Percentiles rank a stretch among this genome's conserved stretches.
Evolutionary conservation across 148 eudicot genomes (phyloP).

Genomic region (Fallopia convolvulus): DNA sequence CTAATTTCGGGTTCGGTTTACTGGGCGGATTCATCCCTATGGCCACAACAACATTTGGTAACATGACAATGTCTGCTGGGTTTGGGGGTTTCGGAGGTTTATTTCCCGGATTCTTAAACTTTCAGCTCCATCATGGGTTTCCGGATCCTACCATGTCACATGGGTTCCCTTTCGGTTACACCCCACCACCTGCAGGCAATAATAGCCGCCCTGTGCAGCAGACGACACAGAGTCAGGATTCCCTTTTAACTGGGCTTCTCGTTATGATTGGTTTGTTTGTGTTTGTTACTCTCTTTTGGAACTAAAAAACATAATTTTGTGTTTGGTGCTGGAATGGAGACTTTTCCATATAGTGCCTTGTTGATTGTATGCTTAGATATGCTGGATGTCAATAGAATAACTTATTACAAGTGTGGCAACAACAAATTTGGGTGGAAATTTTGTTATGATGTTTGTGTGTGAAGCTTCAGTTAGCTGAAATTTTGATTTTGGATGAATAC

Average conservation of each 20-base stretch:
- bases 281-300: slow-evolving; percentile 4
- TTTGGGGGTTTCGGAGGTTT: slow-evolving; percentile 35
- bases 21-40: slow-evolving; percentile 60
- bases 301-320: background rate
- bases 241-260: background rate
- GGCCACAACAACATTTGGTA: slow-evolving; percentile 55
- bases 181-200: slow-evolving; percentile 8
- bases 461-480: too few species aligned
- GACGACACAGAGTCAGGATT: background rate
- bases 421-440: background rate
- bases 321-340: background rate
- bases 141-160: slow-evolving; percentile 33
- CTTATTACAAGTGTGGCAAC: background rate
- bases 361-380: background rate
- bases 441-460: too few species aligned
- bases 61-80: slow-evolving; percentile 54
- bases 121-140: slow-evolving; percentile 29
- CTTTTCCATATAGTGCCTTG: background rate
- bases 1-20: slow-evolving; percentile 44
- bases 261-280: slow-evolving; percentile 5
- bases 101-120: slow-evolving; percentile 40
- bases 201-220: background rate
- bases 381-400: background rate
- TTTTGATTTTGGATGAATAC: too few species aligned
- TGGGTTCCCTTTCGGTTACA: slow-evolving; percentile 35